Evolutionary conservation across 768 basidiomycete species (phyloP), one percentile per base, ranked within the genome.

Genomic region (Boletus sp.): DNA sequence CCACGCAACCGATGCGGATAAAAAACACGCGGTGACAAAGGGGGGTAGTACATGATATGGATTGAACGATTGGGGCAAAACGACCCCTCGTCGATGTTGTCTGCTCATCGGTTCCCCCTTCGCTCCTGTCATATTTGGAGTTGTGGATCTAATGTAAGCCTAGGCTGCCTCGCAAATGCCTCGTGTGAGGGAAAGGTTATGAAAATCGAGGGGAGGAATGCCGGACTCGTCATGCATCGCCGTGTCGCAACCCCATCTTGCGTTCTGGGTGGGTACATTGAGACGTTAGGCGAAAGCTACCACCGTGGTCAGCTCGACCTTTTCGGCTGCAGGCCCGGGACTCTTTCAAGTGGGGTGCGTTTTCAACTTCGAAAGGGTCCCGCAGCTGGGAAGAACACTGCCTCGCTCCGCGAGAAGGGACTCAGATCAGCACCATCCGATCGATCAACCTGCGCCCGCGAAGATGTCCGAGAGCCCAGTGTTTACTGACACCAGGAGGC

Each of bases 151-250:
- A 17, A 18, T 30, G 44, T 1, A 41, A 50, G 57, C 41, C 55
- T 56, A 55, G 58, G 15, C 67, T 50, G 52, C 64, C 57, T 67
- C 61, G 37, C 61, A 68, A 68, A 30, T 5, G 24, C 67, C 66
- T 59, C 66, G 57, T 67, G 67, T 50, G 46, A 24, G 42, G 24
- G 28, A 24, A 12, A 30, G 37, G 18, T 50, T 44, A 50, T 47
- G 55, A 55, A 54, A 35, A 47, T 54, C 17, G 42, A 51, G 9
- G 20, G 17, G 30, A 33, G 33, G 47, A 46, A 50, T 50, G 50
- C 50, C 30, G n/a, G 42, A 41, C 4, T n/a, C 44, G 24, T 33
- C 58, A 28, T 40, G 52, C 30, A 33, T 33, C 7, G 32, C 32
- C 32, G n/a, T 47, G n/a, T n/a, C 10, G 47, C 30, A 47, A 47